Evolutionary conservation across 768 basidiomycete genomes (phyloP).

Genomic region (Fibroporia radiculosa): DNA sequence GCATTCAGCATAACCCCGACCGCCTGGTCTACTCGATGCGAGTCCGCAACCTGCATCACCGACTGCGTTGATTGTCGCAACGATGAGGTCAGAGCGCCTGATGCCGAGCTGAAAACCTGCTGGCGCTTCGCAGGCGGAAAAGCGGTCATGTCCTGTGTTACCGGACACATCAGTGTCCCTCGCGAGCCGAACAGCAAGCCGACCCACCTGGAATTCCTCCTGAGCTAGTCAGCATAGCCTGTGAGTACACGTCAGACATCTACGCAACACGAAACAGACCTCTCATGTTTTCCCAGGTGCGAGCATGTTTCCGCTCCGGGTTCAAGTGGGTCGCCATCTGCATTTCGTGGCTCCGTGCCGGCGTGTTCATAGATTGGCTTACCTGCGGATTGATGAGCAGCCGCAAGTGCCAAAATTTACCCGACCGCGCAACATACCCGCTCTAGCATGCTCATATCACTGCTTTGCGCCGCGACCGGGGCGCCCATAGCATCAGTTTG

Average conservation of each 20-base stretch:
- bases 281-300: conserved; percentile 22
- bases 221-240: too few species aligned
- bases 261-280: too few species aligned
- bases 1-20: conserved; percentile 9
- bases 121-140: conserved; percentile 21
- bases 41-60: conserved; percentile 2
- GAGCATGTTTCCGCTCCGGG: conserved; percentile 20
- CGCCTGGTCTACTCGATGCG: conserved; percentile 8
- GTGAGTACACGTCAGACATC: not conserved
- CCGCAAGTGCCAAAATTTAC: conserved; percentile 1
- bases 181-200: conserved; percentile 3
- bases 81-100: conserved; percentile 15
- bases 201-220: conserved; percentile 19
- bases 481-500: conserved; percentile 15
- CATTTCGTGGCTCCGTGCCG: conserved; percentile 14
- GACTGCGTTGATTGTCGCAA: conserved; percentile 12
- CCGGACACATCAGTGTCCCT: not conserved
- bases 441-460: conserved; percentile 14
- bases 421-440: conserved; percentile 7
- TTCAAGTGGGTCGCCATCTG: conserved; percentile 17
- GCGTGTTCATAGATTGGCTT: conserved; percentile 1
- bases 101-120: conserved; percentile 13
- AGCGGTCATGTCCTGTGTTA: conserved; percentile 18
- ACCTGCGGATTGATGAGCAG: not conserved
- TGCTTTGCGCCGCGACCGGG: conserved; percentile 10